Percentiles rank a stretch among this genome's conserved stretches.
Evolutionary conservation across 768 basidiomycete species (phyloP).

Genomic region (Trametes villosa): DNA sequence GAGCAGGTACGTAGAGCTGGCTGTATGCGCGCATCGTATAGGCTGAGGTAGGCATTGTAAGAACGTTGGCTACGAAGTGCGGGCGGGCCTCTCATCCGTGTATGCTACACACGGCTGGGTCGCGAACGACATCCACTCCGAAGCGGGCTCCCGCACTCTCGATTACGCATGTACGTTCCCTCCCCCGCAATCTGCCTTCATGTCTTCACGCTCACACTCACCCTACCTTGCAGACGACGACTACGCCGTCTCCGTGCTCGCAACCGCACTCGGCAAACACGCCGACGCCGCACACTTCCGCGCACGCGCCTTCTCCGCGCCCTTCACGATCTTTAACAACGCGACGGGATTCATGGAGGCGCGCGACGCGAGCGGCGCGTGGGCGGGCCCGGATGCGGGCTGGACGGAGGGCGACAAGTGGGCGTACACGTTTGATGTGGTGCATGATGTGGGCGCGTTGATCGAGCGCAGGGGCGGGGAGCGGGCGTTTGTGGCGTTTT

Average conservation of each 20-base stretch:
- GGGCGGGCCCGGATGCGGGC: conserved; percentile 69
- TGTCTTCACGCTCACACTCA: neutral
- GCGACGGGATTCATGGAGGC: conserved; percentile 85
- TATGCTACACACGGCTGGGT: conserved; percentile 76
- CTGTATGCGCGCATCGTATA: neutral
- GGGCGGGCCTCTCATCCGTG: conserved; percentile 74
- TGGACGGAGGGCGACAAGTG: conserved; percentile 86
- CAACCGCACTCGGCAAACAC: conserved; percentile 54
- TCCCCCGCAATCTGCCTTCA: no score
- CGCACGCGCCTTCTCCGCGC: conserved; percentile 56
- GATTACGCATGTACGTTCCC: conserved; percentile 69
- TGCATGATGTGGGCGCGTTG: conserved; percentile 68
- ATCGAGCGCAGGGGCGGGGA: conserved; percentile 70
- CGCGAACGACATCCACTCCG: conserved; percentile 77
- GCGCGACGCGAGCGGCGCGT: conserved; percentile 64
- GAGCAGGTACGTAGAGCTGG: conserved; percentile 54
- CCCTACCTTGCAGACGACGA: conserved; percentile 63
- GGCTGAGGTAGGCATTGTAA: conserved; percentile 29
- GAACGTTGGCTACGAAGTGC: conserved; percentile 80
- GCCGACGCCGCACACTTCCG: conserved; percentile 54
- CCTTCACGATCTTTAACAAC: conserved; percentile 70
- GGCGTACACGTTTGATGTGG: conserved; percentile 80
- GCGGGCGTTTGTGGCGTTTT: conserved; percentile 61
- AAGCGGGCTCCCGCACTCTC: conserved; percentile 77
- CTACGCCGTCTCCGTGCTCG: conserved; percentile 70